Evolutionary conservation across 441 rosid genomes (phyloP).

Genomic region (Corymbia citriodora): DNA sequence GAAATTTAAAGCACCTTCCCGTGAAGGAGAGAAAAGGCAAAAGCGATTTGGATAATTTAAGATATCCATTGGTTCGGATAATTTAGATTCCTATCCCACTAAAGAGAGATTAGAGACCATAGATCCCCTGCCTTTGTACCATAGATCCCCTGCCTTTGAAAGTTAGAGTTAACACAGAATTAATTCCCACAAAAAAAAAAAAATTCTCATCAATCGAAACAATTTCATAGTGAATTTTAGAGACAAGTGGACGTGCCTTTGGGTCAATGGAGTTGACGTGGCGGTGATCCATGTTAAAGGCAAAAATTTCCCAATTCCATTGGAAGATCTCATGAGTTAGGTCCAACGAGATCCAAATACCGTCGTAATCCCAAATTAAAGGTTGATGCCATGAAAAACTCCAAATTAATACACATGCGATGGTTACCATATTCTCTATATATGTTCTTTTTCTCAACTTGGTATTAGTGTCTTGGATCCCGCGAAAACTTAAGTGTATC

Average conservation of each 20-base stretch:
- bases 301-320: background rate
- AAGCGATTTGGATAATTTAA: background rate
- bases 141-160: background rate
- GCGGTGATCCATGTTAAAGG: background rate
- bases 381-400: background rate
- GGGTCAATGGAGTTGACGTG: background rate
- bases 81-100: background rate
- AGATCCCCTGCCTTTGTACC: background rate
- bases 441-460: background rate
- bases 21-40: background rate
- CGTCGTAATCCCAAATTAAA: background rate
- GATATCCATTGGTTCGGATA: background rate
- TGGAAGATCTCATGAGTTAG: background rate
- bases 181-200: background rate
- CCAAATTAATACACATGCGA: background rate
- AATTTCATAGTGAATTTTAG: too few relatives aligned
- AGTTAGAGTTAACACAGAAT: background rate
- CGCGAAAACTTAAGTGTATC: background rate
- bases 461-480: accelerated
- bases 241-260: background rate
- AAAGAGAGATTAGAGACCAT: background rate
- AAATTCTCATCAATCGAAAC: background rate
- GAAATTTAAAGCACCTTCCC: background rate
- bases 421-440: background rate
- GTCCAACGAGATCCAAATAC: background rate